Conservation (phyloP, 2,329 filamentous ascomycete genomes). For the Pseudonectria foliicola region DNA sequence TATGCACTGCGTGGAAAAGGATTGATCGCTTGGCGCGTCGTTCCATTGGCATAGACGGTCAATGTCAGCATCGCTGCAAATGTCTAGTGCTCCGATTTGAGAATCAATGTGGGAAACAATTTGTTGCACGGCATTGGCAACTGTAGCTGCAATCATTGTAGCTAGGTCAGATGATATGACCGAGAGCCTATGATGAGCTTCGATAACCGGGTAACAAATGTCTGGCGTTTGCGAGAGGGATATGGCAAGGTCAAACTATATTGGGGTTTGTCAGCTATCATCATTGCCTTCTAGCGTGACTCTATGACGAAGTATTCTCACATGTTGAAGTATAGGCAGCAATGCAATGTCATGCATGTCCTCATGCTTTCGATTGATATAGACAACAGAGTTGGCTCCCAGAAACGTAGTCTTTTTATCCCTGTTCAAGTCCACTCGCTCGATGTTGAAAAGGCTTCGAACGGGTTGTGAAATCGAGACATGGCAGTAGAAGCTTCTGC, state of each 20-base stretch:
- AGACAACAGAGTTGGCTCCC: conserved; percentile 1
- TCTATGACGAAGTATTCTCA: too few species aligned
- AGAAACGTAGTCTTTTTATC: background rate
- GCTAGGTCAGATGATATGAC: background rate
- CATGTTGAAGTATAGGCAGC: too few species aligned
- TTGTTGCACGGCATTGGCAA: background rate
- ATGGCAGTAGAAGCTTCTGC: background rate
- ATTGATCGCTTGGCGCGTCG: background rate
- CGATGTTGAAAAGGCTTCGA: background rate
- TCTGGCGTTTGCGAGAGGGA: background rate
- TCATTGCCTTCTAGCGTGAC: too few species aligned
- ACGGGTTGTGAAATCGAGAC: background rate
- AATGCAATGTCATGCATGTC: background rate
- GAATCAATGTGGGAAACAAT: background rate
- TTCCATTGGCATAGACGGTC: background rate
- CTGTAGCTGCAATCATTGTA: background rate
- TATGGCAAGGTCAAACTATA: background rate
- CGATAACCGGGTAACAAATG: background rate
- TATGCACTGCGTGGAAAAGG: background rate
- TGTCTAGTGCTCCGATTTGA: background rate
- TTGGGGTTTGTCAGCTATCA: background rate
- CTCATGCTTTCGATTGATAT: background rate
- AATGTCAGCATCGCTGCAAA: conserved; percentile 1
- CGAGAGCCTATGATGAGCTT: background rate
- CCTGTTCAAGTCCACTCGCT: background rate